Percentiles rank a stretch among this genome's conserved stretches.
phyloP scores from a whole-genome alignment of 805 yeast species.

The Schizosaccharomyces lindneri region DNA sequence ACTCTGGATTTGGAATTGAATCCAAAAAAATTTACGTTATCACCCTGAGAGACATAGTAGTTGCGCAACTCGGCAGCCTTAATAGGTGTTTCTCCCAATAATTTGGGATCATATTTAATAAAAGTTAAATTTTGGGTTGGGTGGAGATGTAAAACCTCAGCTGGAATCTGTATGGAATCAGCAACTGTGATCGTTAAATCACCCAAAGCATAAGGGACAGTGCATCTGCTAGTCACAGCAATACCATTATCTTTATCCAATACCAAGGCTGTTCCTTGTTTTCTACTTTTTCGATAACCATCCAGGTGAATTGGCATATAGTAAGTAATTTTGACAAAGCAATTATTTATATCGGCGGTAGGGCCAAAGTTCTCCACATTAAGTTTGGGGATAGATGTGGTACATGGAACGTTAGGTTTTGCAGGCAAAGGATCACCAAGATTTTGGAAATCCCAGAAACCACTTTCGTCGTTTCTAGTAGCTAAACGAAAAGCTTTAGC shows the following conservation, averaged over 20 bases:
- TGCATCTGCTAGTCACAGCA: conserved; percentile 50
- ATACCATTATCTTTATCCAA: conserved; percentile 61
- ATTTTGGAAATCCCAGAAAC: conserved; percentile 31
- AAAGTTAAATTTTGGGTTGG: conserved; percentile 74
- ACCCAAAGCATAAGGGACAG: conserved; percentile 59
- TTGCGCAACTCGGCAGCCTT: conserved; percentile 37
- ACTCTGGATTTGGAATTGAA: conserved; percentile 45
- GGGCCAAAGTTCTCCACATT: conserved; percentile 19
- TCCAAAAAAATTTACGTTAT: conserved; percentile 55
- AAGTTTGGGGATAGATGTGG: conserved; percentile 27
- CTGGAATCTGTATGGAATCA: conserved; percentile 62
- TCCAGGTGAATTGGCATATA: conserved; percentile 49
- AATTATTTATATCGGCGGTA: conserved; percentile 31
- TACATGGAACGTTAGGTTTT: conserved; percentile 24
- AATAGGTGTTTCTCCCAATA: conserved; percentile 41
- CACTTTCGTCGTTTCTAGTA: conserved; percentile 25
- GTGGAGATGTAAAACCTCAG: conserved; percentile 56
- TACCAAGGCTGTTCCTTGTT: conserved; percentile 51
- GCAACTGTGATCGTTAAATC: conserved; percentile 63
- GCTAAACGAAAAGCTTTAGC: conserved; percentile 44
- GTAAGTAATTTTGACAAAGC: conserved; percentile 48
- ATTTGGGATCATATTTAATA: conserved; percentile 51
- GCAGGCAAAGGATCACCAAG: conserved; percentile 36
- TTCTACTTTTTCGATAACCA: conserved; percentile 38
- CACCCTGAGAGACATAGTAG: conserved; percentile 44